Base-by-base conservation (phyloP, 495 filamentous ascomycete genomes). In the Trichoderma orchidacearum region DNA sequence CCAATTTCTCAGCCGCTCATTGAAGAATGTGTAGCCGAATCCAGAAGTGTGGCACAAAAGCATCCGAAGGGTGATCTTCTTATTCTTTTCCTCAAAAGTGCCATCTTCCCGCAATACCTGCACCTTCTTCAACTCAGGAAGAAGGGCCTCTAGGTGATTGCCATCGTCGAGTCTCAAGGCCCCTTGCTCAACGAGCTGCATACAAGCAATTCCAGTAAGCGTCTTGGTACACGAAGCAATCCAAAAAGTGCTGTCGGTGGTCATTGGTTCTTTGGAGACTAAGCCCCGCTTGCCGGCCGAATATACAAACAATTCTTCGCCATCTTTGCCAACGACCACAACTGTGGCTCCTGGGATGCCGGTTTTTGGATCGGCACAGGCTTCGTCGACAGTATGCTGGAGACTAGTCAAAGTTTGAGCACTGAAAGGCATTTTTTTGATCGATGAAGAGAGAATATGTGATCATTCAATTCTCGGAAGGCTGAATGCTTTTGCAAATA, bases 111-210 rank as follows among this genome's bases (percentile, higher is more conserved):
- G 61, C n/a, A 82, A 55, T 0, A 81, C 74, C 55, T 79, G 66
- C 5, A 79, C 56, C 11, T 63, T 65, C 54, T 68, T 73, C 54
- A 84, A 58, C 60, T 83, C 80, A 5, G 80, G 80, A 6, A 65
- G 70, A 4, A 80, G 53, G 18, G 62, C 56, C 61, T 81, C 76
- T 0, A 80, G 62, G 55, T 72, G 58, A 13, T 70, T 66, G 1
- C 62, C 65, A 64, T 82, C 75, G 63, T 84, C 81, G 1, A 85
- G 64, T 0, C 56, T 59, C 5, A 86, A 58, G 36, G 60, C 65
- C 1, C 79, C 79, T 55, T 79, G 71, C 59, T 85, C 82, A 11
- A 82, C 75, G 0, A 81, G 70, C 59, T 85, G 81, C 81, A 85
- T 82, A 57, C 70, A 76, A 0, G 80, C 80, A 54, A 85, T 71